Evolutionary conservation across 257 asterid genomes (phyloP).

Genomic region (Solanum sejunctum): DNA sequence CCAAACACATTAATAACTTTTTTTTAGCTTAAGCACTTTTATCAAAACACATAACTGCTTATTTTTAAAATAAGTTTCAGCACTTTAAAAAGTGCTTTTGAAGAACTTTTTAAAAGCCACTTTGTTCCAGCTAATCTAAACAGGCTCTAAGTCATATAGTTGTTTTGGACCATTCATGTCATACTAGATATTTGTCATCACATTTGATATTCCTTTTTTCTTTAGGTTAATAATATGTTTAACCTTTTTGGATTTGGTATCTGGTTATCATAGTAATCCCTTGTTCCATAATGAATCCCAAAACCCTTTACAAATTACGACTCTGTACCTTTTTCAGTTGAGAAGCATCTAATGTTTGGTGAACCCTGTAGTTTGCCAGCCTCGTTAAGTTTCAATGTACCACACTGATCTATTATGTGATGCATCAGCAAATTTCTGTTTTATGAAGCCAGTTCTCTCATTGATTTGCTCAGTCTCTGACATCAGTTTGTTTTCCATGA

Average conservation of each 20-base stretch:
- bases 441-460: neutral
- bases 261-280: neutral
- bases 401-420: neutral
- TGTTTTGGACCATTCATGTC: neutral
- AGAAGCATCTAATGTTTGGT: neutral
- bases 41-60: too few relatives aligned
- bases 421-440: neutral
- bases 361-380: neutral
- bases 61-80: too few relatives aligned
- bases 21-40: too few relatives aligned
- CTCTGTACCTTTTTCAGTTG: neutral
- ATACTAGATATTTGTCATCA: neutral
- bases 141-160: neutral
- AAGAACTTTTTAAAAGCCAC: too few relatives aligned
- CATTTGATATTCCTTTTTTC: neutral
- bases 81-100: too few relatives aligned
- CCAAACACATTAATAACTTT: too few relatives aligned
- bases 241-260: neutral
- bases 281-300: neutral
- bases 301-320: neutral
- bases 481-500: neutral
- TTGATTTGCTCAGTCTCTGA: neutral
- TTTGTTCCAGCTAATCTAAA: too few relatives aligned
- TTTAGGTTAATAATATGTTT: neutral
- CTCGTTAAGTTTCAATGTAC: neutral